Percentiles rank a stretch among this genome's conserved stretches.
phyloP scores from a whole-genome alignment of 495 filamentous ascomycete genomes.

The Aspergillus wentii region DNA sequence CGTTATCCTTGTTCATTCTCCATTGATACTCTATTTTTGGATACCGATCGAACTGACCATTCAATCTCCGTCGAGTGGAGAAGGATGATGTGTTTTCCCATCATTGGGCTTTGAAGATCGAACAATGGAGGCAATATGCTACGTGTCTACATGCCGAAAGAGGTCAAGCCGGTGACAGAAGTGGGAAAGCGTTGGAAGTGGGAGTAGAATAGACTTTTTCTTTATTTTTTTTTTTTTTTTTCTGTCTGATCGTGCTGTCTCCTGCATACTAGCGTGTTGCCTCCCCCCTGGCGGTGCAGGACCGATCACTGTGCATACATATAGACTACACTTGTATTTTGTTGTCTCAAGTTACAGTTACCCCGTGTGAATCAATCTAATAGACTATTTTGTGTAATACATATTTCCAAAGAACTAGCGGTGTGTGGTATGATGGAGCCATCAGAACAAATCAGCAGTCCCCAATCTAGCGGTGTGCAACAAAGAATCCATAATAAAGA shows the following conservation, averaged over 20 bases:
- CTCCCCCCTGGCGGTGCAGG: too few relatives aligned
- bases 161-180: not conserved
- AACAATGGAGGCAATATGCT: not conserved
- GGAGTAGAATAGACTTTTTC: not conserved
- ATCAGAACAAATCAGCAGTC: too few relatives aligned
- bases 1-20: not conserved
- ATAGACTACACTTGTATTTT: not conserved
- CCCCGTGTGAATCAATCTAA: not conserved
- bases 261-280: not conserved
- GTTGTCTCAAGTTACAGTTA: not conserved
- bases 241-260: not conserved
- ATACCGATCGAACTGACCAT: not conserved
- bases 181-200: too few relatives aligned
- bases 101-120: not conserved
- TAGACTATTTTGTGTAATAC: not conserved
- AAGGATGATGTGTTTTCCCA: not conserved
- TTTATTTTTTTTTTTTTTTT: not conserved
- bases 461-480: too few relatives aligned
- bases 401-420: not conserved
- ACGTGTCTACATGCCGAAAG: not conserved
- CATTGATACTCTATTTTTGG: not conserved
- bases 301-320: too few relatives aligned
- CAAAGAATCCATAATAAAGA: too few relatives aligned
- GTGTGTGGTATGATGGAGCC: too few relatives aligned
- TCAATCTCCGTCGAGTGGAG: not conserved